These are phyloP conservation scores for Scorias spongiosa DNA, from an alignment of 2,329 filamentous ascomycete species.

Conservation along the genomic window DNA sequence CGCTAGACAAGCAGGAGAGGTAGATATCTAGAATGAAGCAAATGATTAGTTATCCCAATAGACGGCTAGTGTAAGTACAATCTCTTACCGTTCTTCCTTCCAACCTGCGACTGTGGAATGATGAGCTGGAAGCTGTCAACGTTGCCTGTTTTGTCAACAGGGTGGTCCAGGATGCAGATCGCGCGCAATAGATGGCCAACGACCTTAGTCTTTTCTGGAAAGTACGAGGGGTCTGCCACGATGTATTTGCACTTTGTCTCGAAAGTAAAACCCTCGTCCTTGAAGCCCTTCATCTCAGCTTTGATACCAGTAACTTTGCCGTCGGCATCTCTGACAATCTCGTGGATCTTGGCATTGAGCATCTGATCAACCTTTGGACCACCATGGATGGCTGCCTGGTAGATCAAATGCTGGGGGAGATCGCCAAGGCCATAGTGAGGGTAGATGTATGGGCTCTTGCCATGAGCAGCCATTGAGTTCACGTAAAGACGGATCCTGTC, in stretches of 20 bases:
- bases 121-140: slow-evolving; percentile 87
- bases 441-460: slow-evolving; percentile 99
- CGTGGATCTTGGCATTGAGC: slow-evolving; percentile 90
- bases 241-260: slow-evolving; percentile 94
- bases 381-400: slow-evolving; percentile 93
- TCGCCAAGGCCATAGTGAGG: slow-evolving; percentile 94
- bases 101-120: slow-evolving; percentile 93
- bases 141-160: slow-evolving; percentile 75
- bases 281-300: slow-evolving; percentile 81
- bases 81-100: slow-evolving; percentile 75
- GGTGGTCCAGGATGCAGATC: slow-evolving; percentile 95
- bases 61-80: not conserved
- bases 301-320: slow-evolving; percentile 89
- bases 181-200: slow-evolving; percentile 85
- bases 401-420: slow-evolving; percentile 92
- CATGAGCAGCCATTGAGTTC: slow-evolving; percentile 93
- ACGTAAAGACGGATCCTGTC: slow-evolving; percentile 91
- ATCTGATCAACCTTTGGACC: slow-evolving; percentile 66
- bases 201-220: slow-evolving; percentile 68
- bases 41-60: not conserved
- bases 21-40: slow-evolving; percentile 58
- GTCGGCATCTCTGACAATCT: slow-evolving; percentile 62
- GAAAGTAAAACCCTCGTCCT: slow-evolving; percentile 67
- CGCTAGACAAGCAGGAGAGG: slow-evolving; percentile 85
- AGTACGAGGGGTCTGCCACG: slow-evolving; percentile 92